Percentiles rank a stretch among this genome's conserved stretches.
phyloP scores from a whole-genome alignment of 768 basidiomycete genomes.

The Paxillus rubicundulus region DNA sequence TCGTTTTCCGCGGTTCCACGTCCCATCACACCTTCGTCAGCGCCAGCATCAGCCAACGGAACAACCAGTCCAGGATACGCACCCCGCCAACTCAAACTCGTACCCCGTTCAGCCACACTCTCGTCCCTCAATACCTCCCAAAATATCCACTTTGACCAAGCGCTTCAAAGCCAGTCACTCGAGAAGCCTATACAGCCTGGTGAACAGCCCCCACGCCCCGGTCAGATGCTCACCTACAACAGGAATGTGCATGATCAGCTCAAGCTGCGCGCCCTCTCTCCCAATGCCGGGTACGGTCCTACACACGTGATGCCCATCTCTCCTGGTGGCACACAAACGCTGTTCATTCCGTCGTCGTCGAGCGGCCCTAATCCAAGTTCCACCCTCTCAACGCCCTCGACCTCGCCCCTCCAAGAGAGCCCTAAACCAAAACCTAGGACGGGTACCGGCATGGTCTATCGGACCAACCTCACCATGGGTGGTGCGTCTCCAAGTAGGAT shows the following conservation, averaged over 20 bases:
- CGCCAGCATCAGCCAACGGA: not conserved
- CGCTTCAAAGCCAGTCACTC: constrained; percentile 9
- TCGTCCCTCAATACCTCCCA: not conserved
- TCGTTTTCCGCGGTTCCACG: constrained; percentile 17
- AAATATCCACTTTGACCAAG: constrained; percentile 1
- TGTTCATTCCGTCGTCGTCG: constrained; percentile 11
- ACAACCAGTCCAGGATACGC: constrained; percentile 10
- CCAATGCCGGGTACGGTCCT: constrained; percentile 9
- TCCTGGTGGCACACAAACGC: constrained; percentile 21
- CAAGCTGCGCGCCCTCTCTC: constrained; percentile 20
- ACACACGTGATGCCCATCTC: constrained; percentile 11
- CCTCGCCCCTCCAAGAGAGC: constrained; percentile 19
- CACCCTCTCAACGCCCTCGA: constrained; percentile 8
- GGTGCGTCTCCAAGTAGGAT: constrained; percentile 35
- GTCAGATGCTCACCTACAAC: constrained; percentile 31
- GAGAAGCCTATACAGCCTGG: constrained; percentile 20
- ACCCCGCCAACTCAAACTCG: constrained; percentile 27
- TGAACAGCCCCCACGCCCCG: constrained; percentile 21
- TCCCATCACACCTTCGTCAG: constrained; percentile 17
- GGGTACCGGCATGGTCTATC: constrained; percentile 70
- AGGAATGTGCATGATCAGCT: constrained; percentile 35
- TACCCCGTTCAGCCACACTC: constrained; percentile 16
- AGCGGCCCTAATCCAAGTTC: constrained; percentile 9
- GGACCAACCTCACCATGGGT: constrained; percentile 31
- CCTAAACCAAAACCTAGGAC: constrained; percentile 53